Base-by-base conservation (phyloP, 2,329 filamentous ascomycete genomes). In the Xylaria polymorpha region DNA sequence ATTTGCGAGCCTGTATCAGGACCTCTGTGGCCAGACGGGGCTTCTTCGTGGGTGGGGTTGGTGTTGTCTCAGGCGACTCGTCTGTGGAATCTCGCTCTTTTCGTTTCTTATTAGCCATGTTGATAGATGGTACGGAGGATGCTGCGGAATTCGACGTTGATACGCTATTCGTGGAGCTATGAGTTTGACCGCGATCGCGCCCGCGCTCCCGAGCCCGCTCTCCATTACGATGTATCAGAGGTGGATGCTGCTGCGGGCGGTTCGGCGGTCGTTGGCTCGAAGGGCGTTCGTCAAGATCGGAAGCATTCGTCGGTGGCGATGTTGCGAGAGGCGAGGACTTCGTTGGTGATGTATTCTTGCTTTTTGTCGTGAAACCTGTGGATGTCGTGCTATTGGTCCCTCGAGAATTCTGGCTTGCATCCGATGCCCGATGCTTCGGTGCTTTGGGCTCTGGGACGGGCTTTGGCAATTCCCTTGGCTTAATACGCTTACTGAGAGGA, bases 291-390 rank as follows among this genome's bases (percentile, higher is more conserved):
- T 89, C 88, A 44, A 90, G 79, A 66, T 91, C 88, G 1, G 88
- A 90, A 0, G 88, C 89, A 71, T 90, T 91, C 8, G 88, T 90
- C 0, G 88, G 88, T 14, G 88, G 88, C 7, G 88, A 90, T 1
- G 88, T 88, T n/a, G 88, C 88, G 20, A 91, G 81, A 4, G 88
- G 89, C 10, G 89, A 91, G 2, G 89, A 90, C 76, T 91, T 91
- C 60, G 83, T 82, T 0, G 87, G 88, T 7, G 87, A 89, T 0
- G 85, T 89, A 70, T 84, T 82, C 78, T 87, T 87, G 75, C 80
- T 82, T 76, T 83, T 86, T 66, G 81, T 78, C 0, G 83, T 83
- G 37, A 80, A 74, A 9, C 78, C 80, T 6, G 84, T 82, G 1
- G 81, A 81, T 32, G 74, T 76, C 22, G 81, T 81, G 50, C 75